Base-by-base conservation (phyloP, 352 stramenopile species). In the Phytophthora meadii region DNA sequence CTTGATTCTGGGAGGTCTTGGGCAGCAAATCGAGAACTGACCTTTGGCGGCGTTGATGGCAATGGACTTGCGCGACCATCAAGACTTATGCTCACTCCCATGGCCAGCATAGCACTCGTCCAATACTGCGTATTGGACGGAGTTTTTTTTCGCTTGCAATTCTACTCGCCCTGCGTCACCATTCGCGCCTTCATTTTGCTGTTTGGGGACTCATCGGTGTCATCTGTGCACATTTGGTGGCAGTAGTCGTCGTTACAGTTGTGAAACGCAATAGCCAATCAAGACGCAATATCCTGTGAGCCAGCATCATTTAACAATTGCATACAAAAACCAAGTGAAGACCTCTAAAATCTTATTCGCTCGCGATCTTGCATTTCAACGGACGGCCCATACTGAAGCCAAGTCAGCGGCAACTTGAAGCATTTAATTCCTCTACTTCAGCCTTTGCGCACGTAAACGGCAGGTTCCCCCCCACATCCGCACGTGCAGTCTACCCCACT, bases 391-490 rank as follows among this genome's bases (percentile, higher is more conserved):
- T 71, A 64, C 44, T 68, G 22, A 56, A 55, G 9, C 7, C 64
- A 58, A 72, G 57, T 71, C 30, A 57, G 24, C n/a, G 17, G 9
- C 58, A 73, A 73, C 45, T 73, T 73, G 60, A 70, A 73, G 65
- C 46, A 40, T 6, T 6, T n/a, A 30, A 30, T 30, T 30, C 6
- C 62, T 64, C 54, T 61, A 30, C 27, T 73, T 64, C 30, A 39
- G 54, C 9, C 37, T 58, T 36, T 60, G 44, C 63, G 47, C 61
- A 77, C 61, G 58, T 78, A 71, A 79, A 81, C 76, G 68, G 32
- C 65, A 61, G 74, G 46, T 79, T 65, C 72, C 49, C 25, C 30
- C 4, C 1, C 50, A 34, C 52, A 59, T 49, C 61, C 61, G 47
- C 65, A 84, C 78, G 78, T 87, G 77, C 34, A 45, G 17, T 24